phyloP scores from a whole-genome alignment of 495 filamentous ascomycete genomes.

The Penicillium subrubescens region DNA sequence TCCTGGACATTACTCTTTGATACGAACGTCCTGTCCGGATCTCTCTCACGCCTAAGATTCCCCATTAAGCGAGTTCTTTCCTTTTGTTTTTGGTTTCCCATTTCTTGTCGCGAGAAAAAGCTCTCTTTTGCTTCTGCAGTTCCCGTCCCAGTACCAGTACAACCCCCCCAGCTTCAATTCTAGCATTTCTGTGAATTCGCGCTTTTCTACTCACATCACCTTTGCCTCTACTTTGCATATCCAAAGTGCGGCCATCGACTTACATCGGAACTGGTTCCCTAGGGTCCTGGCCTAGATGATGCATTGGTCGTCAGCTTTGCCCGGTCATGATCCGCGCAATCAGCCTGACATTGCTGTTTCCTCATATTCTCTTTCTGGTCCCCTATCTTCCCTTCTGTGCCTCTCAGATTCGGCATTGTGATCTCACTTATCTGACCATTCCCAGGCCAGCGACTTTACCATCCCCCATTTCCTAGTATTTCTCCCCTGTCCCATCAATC shows the following conservation, averaged over 20 bases:
- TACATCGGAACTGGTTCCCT: conserved; percentile 30
- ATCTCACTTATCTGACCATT: conserved; percentile 32
- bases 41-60: conserved; percentile 37
- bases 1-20: conserved; percentile 92
- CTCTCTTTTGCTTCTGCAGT: conserved; percentile 10
- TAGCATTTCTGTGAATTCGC: conserved; percentile 26
- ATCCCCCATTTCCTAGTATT: conserved; percentile 28
- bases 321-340: conserved; percentile 1
- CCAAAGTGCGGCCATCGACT: conserved; percentile 11
- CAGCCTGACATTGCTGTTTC: conserved; percentile 15
- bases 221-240: conserved; percentile 22
- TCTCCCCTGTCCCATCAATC: not conserved
- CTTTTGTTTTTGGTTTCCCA: conserved; percentile 16
- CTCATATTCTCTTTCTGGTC: not conserved
- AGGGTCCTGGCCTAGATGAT: conserved; percentile 18
- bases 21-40: conserved; percentile 25
- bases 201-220: conserved; percentile 3
- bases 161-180: conserved; percentile 2
- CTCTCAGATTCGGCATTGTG: conserved; percentile 28
- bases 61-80: conserved; percentile 34
- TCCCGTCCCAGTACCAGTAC: not conserved
- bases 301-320: conserved; percentile 22
- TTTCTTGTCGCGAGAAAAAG: conserved; percentile 30
- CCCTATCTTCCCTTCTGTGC: conserved; percentile 10
- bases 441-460: conserved; percentile 42